Base-by-base conservation (phyloP, 495 filamentous ascomycete species). In the Penicillium chermesinum region DNA sequence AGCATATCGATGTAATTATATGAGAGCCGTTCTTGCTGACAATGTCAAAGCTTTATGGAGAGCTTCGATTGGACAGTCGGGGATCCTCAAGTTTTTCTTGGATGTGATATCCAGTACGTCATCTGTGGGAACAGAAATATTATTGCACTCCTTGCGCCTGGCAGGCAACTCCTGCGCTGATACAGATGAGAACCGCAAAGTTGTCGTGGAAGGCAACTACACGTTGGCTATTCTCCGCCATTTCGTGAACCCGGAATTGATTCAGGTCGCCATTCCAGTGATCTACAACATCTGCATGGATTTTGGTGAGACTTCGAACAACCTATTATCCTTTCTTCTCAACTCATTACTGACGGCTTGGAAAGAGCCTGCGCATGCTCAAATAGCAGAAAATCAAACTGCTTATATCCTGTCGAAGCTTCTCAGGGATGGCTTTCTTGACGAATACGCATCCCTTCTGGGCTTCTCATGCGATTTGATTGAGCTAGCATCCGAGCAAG, bases 141-240 rank as follows among this genome's bases (percentile, higher is more conserved):
- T 73, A 25, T 62, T 77, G 6, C 82, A 87, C 53, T 72, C 78
- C 20, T 67, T 93, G 22, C 80, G 86, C 13, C 52, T 91, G 18
- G 71, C 89, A 56, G 88, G 85, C 2, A 91, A 91, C 63, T 81
- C 80, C n/a, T 90, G 86, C 64, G 87, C 87, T 37, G 88, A 91
- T 58, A 84, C 80, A 45, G 88, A 91, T 65, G 81, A 81, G 51
- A 91, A 91, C 56, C 68, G 87, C 42, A 73, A 75, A n/a, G 74
- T 78, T 20, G 79, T 89, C 7, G 71, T 88, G 18, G 72, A 73
- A 7, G 75, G 74, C 30, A 76, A 78, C 19, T 74, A 77, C 47
- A 70, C 87, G 16, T 58, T 64, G n/a, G 65, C 66, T 12, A 71
- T 87, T 30, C 70, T 91, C 38, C 55, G 65, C 16, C 61, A 74